A percentile compares a stretch with the other conserved stretches of the same genome.
Evolutionary conservation across 1,284 basidiomycete genomes (phyloP).

Genomic region (Trichosporon ovoides): DNA sequence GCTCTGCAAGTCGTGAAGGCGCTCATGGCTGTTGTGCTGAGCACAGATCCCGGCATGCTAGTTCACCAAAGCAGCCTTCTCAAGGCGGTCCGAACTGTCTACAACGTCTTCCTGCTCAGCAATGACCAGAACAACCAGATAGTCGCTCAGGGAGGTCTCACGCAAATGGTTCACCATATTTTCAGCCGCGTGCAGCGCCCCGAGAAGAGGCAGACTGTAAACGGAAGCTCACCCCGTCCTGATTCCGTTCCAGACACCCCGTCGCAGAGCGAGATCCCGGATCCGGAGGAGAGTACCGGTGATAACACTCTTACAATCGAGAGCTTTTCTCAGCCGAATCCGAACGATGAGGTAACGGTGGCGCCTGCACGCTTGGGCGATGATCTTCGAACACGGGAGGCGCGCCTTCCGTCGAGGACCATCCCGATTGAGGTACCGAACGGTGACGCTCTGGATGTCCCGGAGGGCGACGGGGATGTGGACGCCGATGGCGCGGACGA

Average conservation of each 20-base stretch:
- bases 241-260: neutral
- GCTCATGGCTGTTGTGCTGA: constrained; percentile 78
- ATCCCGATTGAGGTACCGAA: constrained; percentile 40
- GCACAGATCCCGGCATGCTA: constrained; percentile 62
- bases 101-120: constrained; percentile 90
- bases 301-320: constrained; percentile 8
- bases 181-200: constrained; percentile 61
- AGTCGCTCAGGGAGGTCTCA: constrained; percentile 91
- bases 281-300: neutral
- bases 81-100: constrained; percentile 91
- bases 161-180: constrained; percentile 94
- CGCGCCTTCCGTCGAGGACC: constrained; percentile 26
- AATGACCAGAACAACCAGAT: constrained; percentile 86
- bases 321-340: constrained; percentile 45
- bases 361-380: constrained; percentile 30
- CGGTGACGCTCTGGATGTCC: constrained; percentile 38
- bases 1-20: constrained; percentile 94
- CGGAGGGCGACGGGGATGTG: constrained; percentile 31
- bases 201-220: constrained; percentile 17
- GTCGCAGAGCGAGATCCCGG: neutral
- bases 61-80: constrained; percentile 91
- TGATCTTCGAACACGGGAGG: constrained; percentile 2
- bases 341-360: constrained; percentile 45
- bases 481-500: constrained; percentile 30
- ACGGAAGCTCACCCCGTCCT: neutral